Percentiles rank a stretch among this genome's conserved stretches.
phyloP scores from a whole-genome alignment of 345 rosid species.

The Conringia planisiliqua region DNA sequence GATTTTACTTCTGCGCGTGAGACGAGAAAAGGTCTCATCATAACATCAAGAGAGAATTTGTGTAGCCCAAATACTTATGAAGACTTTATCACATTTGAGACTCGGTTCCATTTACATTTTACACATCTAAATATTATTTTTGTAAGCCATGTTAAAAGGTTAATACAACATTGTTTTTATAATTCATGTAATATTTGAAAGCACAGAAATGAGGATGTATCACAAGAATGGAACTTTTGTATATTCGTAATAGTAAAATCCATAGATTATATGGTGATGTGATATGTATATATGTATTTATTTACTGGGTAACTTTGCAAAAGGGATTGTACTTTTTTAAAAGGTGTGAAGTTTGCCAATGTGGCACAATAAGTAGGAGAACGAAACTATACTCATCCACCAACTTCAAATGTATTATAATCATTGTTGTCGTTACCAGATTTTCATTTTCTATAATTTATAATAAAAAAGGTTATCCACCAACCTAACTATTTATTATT shows the following conservation, averaged over 20 bases:
- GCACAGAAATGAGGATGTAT: background rate
- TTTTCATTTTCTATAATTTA: slow-evolving; percentile 2
- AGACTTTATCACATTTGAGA: background rate
- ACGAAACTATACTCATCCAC: slow-evolving; percentile 28
- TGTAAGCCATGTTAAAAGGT: background rate
- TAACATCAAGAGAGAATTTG: background rate
- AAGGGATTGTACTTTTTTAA: slow-evolving; percentile 13
- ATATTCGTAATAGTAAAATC: background rate
- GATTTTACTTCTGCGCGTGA: background rate
- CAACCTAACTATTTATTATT: slow-evolving; percentile 22
- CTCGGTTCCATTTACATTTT: background rate
- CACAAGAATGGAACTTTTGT: background rate
- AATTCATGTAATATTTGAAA: background rate
- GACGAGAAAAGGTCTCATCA: background rate
- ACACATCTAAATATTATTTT: background rate
- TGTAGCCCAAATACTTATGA: background rate
- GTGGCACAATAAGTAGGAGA: slow-evolving; percentile 13
- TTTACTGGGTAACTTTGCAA: slow-evolving; percentile 12
- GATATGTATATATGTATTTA: background rate
- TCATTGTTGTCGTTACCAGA: slow-evolving; percentile 15
- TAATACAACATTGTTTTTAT: background rate
- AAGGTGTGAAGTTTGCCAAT: slow-evolving; percentile 21
- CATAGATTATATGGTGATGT: background rate
- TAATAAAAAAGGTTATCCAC: background rate
- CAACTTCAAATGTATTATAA: slow-evolving; percentile 24